Evolutionary conservation across 768 basidiomycete species (phyloP), one percentile per base, ranked within the genome.

Genomic region (Phaeotremella fagi): DNA sequence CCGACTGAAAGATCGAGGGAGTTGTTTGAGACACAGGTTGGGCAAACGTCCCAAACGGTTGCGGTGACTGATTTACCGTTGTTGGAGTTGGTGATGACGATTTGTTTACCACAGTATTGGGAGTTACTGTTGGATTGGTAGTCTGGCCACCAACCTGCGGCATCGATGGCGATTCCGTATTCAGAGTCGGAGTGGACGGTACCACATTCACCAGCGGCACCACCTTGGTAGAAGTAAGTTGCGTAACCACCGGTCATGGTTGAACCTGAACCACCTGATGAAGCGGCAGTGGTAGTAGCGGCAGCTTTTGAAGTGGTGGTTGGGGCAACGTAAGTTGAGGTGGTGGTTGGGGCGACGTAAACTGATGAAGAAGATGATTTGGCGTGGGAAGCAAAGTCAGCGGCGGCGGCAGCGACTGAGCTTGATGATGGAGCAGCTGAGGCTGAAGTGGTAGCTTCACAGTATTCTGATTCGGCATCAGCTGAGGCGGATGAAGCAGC

Each of bases 171-270:
- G 61, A 76, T 70, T 52, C 78, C 67, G 54, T 64, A 57, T 51
- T 59, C 70, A 24, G 14, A 62, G 75, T 94, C 91, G 1, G 66
- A 52, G 79, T 82, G 71, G 28, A 76, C 64, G 26, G 48, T 59
- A 41, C 91, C 92, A 73, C 92, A 95, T 4, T 88, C 86, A 49
- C 91, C 91, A 6, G 86, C 78, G 33, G 78, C 78, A 43, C 85
- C 86, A 43, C 81, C 76, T 78, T 88, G 87, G 75, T 78, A 81
- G 78, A 80, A 89, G 76, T 63, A 81, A 50, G 80, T 81, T 9
- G 76, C 80, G 57, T 73, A 75, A 52, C 72, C 71, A 24, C 71
- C 71, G 60, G 60, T 64, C 51, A 61, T 42, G 49, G 38, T 42
- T 33, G 59, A 50, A 23, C 58, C 59, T 18, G 55, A 48, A 31